Base-by-base conservation (phyloP, 2,329 filamentous ascomycete genomes). In the Cercospora sp. region DNA sequence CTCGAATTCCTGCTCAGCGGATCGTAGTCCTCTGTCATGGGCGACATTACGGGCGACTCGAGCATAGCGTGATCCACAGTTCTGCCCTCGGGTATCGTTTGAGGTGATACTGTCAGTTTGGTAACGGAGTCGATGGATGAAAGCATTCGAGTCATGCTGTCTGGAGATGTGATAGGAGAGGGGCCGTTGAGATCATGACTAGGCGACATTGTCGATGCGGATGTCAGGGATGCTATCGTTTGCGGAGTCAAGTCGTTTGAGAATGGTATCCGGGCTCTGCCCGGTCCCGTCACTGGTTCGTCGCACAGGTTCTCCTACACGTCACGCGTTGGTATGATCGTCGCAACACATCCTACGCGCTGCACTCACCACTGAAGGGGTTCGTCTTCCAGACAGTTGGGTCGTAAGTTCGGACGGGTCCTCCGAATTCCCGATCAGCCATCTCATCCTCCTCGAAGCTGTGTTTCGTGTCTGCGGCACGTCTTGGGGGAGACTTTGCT, bases 161-260 rank as follows among this genome's bases (percentile, higher is more conserved):
- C 69, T 10, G 68, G 69, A 6, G 73, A 70, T 55, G 74, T 73
- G 20, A 70, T 60, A n/a, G 73, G 69, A 28, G 75, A 70, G 28
- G 70, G 69, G 13, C 63, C 36, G 13, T 60, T 58, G 13, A 42
- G 42, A 30, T 75, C 73, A 73, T 69, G 68, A 63, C 28, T 68
- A 55, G 69, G 74, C 69, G 71, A 76, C 67, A 70, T 77, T 68
- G 67, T 77, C 71, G 72, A 78, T 76, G 60, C 73, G 73, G 73
- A 78, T 78, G 73, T 76, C 74, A 65, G 75, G 75, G 69, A 77
- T 57, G 70, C 69, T 67, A 59, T 72, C 68, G 62, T 33, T 45
- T 68, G 65, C 53, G 63, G 66, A 65, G 67, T 70, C 66, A 62
- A 69, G 66, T 73, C 69, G 71, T 57, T 74, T 70, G 67, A 68